A percentile compares a stretch with the other conserved stretches of the same genome.
Evolutionary conservation across 352 stramenopile species (phyloP).

Genomic region (Proteromonas lacertae): DNA sequence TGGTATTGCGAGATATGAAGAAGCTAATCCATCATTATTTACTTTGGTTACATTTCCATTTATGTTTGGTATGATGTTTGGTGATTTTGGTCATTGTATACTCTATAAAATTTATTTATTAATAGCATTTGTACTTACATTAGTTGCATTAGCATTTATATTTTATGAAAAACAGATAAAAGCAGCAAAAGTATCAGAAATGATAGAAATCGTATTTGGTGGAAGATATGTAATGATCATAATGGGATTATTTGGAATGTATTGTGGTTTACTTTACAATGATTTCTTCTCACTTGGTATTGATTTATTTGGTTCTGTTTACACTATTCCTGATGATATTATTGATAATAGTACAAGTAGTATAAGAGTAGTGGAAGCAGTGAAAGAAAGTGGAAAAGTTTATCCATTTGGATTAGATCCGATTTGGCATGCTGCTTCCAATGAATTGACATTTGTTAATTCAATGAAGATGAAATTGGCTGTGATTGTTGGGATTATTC

Average conservation of each 20-base stretch:
- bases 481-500: slow-evolving; percentile 86
- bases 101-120: no score
- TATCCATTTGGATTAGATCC: slow-evolving; percentile 90
- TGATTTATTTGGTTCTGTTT: slow-evolving; percentile 73
- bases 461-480: slow-evolving; percentile 99
- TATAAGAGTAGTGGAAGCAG: slow-evolving; percentile 11
- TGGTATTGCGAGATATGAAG: slow-evolving; percentile 78
- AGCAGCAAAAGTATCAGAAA: slow-evolving; percentile 43
- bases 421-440: slow-evolving; percentile 80
- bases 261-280: slow-evolving; percentile 93
- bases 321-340: no score
- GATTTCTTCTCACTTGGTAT: slow-evolving; percentile 91
- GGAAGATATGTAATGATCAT: slow-evolving; percentile 87
- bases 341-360: slow-evolving; percentile 22
- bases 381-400: no score
- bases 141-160: slow-evolving; percentile 64
- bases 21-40: slow-evolving; percentile 91
- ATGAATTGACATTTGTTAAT: slow-evolving; percentile 97
- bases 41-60: slow-evolving; percentile 96
- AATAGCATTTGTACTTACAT: slow-evolving; percentile 64
- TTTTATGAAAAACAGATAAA: slow-evolving; percentile 9
- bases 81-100: slow-evolving; percentile 92
- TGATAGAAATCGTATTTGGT: slow-evolving; percentile 47
- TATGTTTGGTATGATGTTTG: slow-evolving; percentile 97
- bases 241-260: slow-evolving; percentile 93